Base-by-base conservation (phyloP, 2,329 filamentous ascomycete genomes). In the Fusarium palustre region DNA sequence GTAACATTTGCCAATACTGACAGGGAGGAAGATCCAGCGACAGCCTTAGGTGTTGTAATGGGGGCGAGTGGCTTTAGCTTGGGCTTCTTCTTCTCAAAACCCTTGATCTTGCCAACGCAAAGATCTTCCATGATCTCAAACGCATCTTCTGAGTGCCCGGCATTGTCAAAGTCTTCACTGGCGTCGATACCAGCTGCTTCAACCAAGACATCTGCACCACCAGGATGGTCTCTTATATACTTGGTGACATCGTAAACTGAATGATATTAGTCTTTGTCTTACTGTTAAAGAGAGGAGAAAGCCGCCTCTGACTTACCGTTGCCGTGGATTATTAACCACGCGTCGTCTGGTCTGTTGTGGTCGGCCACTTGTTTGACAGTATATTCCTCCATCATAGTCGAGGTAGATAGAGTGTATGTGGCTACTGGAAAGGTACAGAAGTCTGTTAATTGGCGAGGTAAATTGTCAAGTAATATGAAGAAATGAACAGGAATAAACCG, bases 81-180 rank as follows among this genome's bases (percentile, higher is more conserved):
- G 3, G 61, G 38, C 2, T 70, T 70, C 12, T 63, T 45, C 20
- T 42, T 63, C 12, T 69, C 56, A 7, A 59, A 74, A 8, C 77
- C 79, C 46, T 78, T 78, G 42, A 81, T 69, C 31, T 74, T 78
- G 38, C 82, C 83, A 24, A 84, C 52, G 39, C 66, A 66, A 36
- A 75, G 81, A 7, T 74, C 63, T 8, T 75, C 75, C 77, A 84
- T 80, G 48, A 83, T 80, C 49, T 83, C 81, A 34, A 73, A 77
- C 2, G 83, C 83, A 52, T 85, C 83, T 34, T 93, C 91, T 45
- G 91, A 93, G 83, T 97, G 93, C 48, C 92, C 92, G 36, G 93
- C 92, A 74, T 95, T 91, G 80, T 96, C 92, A 74, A 94, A 96
- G 36, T 88, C 91, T 76, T 92, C 90, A 48, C 90, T 92, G 42